These are phyloP conservation scores for Rhinocladiella mackenziei DNA, from an alignment of 2,329 filamentous ascomycete species.

Conservation along the genomic window DNA sequence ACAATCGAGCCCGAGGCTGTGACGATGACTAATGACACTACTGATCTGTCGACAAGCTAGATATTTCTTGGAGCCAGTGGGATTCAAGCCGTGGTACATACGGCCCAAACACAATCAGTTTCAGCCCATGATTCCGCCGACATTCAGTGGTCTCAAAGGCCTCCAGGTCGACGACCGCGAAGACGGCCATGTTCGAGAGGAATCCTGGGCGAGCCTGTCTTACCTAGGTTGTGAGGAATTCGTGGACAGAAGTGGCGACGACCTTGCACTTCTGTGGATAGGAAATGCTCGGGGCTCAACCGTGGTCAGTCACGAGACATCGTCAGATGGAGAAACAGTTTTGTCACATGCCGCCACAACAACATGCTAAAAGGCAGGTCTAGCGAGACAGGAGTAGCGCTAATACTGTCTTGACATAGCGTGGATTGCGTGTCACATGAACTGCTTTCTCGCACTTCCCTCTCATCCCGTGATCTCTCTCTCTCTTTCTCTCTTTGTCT, in stretches of 20 bases:
- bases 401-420: neutral
- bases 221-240: no score
- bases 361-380: no score
- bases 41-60: constrained; percentile 2
- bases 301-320: constrained; percentile 5
- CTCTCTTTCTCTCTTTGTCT: constrained; percentile 30
- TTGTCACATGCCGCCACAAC: no score
- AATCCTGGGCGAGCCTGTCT: no score
- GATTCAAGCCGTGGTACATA: neutral
- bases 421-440: constrained; percentile 9
- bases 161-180: no score
- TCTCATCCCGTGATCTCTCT: constrained; percentile 41
- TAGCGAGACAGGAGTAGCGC: neutral
- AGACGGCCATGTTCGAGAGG: no score
- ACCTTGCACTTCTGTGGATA: no score
- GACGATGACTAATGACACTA: neutral
- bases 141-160: no score
- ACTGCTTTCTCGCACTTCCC: constrained; percentile 16
- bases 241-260: no score
- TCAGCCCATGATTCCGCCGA: no score
- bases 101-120: no score
- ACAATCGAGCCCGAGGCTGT: neutral
- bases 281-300: no score
- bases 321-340: neutral
- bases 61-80: neutral